Base-by-base conservation (phyloP, 2,329 filamentous ascomycete species). In the Cladorrhinum sp. region DNA sequence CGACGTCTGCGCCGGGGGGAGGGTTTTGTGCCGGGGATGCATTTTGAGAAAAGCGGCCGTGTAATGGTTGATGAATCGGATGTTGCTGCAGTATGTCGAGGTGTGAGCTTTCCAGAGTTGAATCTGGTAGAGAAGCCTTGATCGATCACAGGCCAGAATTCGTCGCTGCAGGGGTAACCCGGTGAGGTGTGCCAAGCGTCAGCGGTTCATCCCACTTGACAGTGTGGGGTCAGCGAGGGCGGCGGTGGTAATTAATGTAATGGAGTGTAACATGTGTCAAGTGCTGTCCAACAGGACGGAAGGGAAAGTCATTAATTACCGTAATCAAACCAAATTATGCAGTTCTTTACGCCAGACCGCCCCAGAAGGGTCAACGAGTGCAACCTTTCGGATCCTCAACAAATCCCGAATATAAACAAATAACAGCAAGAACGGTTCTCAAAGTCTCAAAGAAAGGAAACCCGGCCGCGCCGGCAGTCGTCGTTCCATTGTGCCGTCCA, bases 1-100 rank as follows among this genome's bases (percentile, higher is more conserved):
- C 24, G 80, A 78, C 21, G 83, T 86, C 69, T 84, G 82, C 60
- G 83, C 82, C 3, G 82, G 79, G 1, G 83, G 83, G 1, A 86
- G 79, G 4, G 83, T 85, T 65, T 84, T 82, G 69, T 81, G 80
- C 69, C 83, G 76, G 80, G 85, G 69, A 12, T 30, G 33, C 16
- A 54, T 55, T 36, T 39, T 30, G 18, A n/a, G 42, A 16, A 16
- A 46, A 4, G 18, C 16, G n/a, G 5, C 16, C 2, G 42, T 18
- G 3, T 46, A 26, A 28, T 54, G 16, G 21, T 26, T 28, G 12
- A 39, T 26, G 3, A 16, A 50, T 28, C 26, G 26, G 9, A n/a
- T n/a, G n/a, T n/a, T n/a, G n/a, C n/a, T n/a, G n/a, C n/a, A n/a
- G n/a, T n/a, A n/a, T n/a, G n/a, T n/a, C n/a, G n/a, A n/a, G n/a